These are phyloP conservation scores for Aspergillus taichungensis DNA, from an alignment of 495 filamentous ascomycete genomes.

Conservation along the genomic window DNA sequence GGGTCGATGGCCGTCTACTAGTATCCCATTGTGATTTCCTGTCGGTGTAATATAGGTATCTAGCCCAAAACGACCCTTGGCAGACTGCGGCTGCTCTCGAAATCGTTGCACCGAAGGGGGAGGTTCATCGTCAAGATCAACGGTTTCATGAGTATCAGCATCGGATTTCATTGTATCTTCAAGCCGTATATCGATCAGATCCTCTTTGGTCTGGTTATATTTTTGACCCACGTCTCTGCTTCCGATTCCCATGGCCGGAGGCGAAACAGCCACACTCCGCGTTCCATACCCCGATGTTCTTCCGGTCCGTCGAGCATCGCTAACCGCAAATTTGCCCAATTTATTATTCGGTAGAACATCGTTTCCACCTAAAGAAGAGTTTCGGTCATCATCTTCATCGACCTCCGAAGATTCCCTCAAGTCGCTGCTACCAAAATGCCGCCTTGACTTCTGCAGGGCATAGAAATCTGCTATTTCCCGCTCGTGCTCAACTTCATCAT, in stretches of 20 bases:
- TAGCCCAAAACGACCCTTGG: slow-evolving; percentile 21
- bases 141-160: slow-evolving; percentile 41
- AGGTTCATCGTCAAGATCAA: slow-evolving; percentile 54
- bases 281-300: background rate
- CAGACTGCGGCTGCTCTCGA: slow-evolving; percentile 40
- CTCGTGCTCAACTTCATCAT: slow-evolving; percentile 84
- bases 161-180: slow-evolving; percentile 50
- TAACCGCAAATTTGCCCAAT: too few relatives aligned
- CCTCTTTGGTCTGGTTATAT: slow-evolving; percentile 53
- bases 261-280: slow-evolving; percentile 17
- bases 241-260: slow-evolving; percentile 25
- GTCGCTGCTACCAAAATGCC: slow-evolving; percentile 73
- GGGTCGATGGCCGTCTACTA: slow-evolving; percentile 28
- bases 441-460: slow-evolving; percentile 78
- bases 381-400: slow-evolving; percentile 63
- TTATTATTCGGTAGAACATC: slow-evolving; percentile 24
- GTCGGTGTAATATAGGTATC: slow-evolving; percentile 34
- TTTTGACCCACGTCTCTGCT: slow-evolving; percentile 28
- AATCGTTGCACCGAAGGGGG: slow-evolving; percentile 88
- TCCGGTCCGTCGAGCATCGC: too few relatives aligned
- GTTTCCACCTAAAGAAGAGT: slow-evolving; percentile 48
- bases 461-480: slow-evolving; percentile 89
- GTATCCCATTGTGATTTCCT: slow-evolving; percentile 37
- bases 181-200: slow-evolving; percentile 82
- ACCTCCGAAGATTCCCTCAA: slow-evolving; percentile 74